Percentiles rank a stretch among this genome's conserved stretches.
Evolutionary conservation across 2,329 filamentous ascomycete species (phyloP).

Genomic region (Aureobasidium sp.): DNA sequence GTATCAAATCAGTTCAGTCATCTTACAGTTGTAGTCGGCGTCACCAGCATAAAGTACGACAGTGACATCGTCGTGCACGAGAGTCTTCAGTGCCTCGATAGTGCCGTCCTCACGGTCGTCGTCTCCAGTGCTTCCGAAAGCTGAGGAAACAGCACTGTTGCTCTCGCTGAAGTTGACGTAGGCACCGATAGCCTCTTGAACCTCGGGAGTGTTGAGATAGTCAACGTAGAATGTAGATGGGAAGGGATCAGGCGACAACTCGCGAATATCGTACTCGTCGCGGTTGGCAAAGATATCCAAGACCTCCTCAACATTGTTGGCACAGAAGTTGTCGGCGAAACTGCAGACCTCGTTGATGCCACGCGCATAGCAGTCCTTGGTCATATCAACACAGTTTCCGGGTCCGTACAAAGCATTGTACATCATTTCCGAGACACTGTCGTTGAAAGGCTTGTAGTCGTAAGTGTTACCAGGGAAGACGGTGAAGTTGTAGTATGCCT

Average conservation of each 20-base stretch:
- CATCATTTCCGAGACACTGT: constrained; percentile 42
- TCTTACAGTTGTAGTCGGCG: constrained; percentile 29
- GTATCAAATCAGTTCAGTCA: too few species aligned
- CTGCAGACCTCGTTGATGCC: constrained; percentile 47
- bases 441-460: constrained; percentile 48
- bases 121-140: constrained; percentile 45
- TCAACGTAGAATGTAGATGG: constrained; percentile 48
- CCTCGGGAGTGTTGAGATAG: constrained; percentile 51
- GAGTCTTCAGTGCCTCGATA: constrained; percentile 34
- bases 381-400: constrained; percentile 54
- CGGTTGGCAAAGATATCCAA: constrained; percentile 47
- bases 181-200: constrained; percentile 54
- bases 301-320: constrained; percentile 44
- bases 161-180: constrained; percentile 50
- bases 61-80: constrained; percentile 36
- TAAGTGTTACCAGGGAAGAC: constrained; percentile 52
- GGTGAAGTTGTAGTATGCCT: constrained; percentile 53
- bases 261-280: constrained; percentile 55
- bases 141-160: constrained; percentile 37
- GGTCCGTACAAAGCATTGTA: constrained; percentile 55
- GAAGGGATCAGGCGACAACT: constrained; percentile 51
- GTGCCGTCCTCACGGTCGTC: constrained; percentile 41
- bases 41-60: constrained; percentile 42
- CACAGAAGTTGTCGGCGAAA: constrained; percentile 51
- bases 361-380: constrained; percentile 48